phyloP scores from a whole-genome alignment of 352 stramenopile genomes.

The Pythium vanterpoolii region DNA sequence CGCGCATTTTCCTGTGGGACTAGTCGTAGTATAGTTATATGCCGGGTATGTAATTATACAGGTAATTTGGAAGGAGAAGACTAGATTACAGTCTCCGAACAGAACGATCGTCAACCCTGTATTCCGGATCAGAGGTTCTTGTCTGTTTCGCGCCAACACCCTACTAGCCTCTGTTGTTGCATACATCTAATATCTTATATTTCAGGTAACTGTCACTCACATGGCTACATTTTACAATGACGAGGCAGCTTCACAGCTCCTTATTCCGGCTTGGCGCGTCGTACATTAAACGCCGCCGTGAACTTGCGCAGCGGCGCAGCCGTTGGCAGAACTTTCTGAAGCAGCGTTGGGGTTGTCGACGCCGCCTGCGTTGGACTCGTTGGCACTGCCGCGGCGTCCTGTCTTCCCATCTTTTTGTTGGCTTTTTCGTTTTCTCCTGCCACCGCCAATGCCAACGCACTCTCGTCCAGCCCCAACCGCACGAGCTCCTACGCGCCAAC shows the following conservation, averaged over 20 bases:
- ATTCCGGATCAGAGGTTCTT: conserved; percentile 9
- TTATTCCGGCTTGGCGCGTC: background rate
- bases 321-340: conserved; percentile 9
- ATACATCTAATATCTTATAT: conserved; percentile 3
- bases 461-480: conserved; percentile 39
- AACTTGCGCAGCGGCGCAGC: conserved; percentile 7
- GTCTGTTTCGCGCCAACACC: conserved; percentile 5
- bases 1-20: background rate
- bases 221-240: conserved; percentile 20
- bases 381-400: conserved; percentile 21
- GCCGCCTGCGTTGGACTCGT: background rate
- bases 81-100: background rate
- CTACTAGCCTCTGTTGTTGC: background rate
- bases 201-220: conserved; percentile 3
- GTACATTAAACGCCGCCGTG: background rate
- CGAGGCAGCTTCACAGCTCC: no score
- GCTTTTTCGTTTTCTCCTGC: background rate
- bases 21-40: background rate
- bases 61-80: background rate
- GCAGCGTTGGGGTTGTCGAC: background rate
- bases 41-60: background rate
- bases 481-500: conserved; percentile 45
- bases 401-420: conserved; percentile 1
- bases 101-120: conserved; percentile 5
- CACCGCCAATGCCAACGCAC: conserved; percentile 16